Evolutionary conservation across 2,329 filamentous ascomycete genomes (phyloP).

Genomic region (Immersiporthe knoxdaviesiana): DNA sequence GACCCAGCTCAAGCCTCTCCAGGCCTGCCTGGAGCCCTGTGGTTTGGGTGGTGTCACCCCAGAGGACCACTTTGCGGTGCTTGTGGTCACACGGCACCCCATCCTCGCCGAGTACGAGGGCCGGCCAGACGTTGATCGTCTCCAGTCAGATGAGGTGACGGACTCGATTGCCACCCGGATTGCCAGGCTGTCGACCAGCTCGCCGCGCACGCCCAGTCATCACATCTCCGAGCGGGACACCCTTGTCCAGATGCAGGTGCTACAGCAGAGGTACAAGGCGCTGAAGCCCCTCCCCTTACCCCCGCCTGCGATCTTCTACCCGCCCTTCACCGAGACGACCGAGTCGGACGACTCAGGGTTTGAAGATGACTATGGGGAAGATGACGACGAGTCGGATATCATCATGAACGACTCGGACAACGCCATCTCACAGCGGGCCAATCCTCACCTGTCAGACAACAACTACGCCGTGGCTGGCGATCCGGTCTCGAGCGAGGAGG

Average conservation of each 20-base stretch:
- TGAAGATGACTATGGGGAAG: conserved; percentile 38
- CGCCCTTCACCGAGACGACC: conserved; percentile 48
- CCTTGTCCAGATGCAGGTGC: conserved; percentile 50
- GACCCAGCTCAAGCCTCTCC: conserved; percentile 45
- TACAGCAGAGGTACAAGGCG: conserved; percentile 46
- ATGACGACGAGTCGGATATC: conserved; percentile 38
- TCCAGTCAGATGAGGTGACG: conserved; percentile 38
- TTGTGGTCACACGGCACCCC: conserved; percentile 54
- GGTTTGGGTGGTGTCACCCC: conserved; percentile 63
- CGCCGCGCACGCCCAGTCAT: conserved; percentile 35
- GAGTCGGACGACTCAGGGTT: conserved; percentile 32
- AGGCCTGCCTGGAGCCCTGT: conserved; percentile 59
- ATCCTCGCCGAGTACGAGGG: conserved; percentile 33
- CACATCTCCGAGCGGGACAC: conserved; percentile 9
- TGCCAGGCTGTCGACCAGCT: conserved; percentile 46
- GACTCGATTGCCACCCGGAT: conserved; percentile 48
- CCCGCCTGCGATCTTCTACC: conserved; percentile 56
- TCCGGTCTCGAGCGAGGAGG: conserved; percentile 45
- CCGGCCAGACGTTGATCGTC: background rate
- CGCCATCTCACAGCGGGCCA: conserved; percentile 40
- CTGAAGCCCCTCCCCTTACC: conserved; percentile 54
- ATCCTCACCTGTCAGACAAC: conserved; percentile 45
- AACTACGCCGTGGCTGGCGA: conserved; percentile 45
- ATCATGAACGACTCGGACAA: conserved; percentile 37
- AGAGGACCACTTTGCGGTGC: conserved; percentile 66